Evolutionary conservation across 495 filamentous ascomycete genomes (phyloP).

Genomic region (Penicillium tannophilum): DNA sequence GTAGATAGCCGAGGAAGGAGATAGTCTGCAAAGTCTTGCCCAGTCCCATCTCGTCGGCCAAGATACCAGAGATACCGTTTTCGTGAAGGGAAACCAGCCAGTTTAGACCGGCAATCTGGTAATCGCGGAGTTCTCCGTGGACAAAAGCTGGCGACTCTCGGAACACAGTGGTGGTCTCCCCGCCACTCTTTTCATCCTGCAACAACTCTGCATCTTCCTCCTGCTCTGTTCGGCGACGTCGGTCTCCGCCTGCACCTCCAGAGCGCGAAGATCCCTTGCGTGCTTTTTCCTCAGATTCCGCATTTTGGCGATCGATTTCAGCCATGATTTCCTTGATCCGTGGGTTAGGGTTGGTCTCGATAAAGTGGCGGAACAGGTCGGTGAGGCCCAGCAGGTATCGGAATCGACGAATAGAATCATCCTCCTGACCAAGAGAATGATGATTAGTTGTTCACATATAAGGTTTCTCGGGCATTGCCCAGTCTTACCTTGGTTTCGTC

Average conservation of each 20-base stretch:
- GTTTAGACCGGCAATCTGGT: constrained; percentile 91
- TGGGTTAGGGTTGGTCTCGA: constrained; percentile 93
- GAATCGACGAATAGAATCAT: constrained; percentile 93
- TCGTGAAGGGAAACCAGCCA: constrained; percentile 99
- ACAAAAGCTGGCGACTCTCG: constrained; percentile 89
- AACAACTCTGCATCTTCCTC: constrained; percentile 97
- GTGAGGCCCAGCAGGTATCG: constrained; percentile 94
- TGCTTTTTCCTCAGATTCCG: constrained; percentile 64
- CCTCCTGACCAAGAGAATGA: constrained; percentile 62
- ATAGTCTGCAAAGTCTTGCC: constrained; percentile 93
- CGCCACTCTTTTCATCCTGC: constrained; percentile 85
- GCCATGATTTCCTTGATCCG: constrained; percentile 87
- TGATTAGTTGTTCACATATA: constrained; percentile 6
- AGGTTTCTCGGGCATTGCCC: background rate
- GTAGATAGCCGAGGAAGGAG: constrained; percentile 89
- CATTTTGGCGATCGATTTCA: constrained; percentile 91
- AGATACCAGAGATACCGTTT: constrained; percentile 96
- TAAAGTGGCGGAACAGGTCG: constrained; percentile 98
- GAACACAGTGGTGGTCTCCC: constrained; percentile 84
- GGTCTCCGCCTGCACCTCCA: constrained; percentile 79
- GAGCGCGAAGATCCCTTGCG: constrained; percentile 75
- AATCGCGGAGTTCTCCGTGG: constrained; percentile 88
- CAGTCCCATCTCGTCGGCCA: constrained; percentile 97
- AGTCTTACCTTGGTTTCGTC: constrained; percentile 83
- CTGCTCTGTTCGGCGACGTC: constrained; percentile 87